phyloP scores from a whole-genome alignment of 805 yeast genomes.

The Candida loeiensis region DNA sequence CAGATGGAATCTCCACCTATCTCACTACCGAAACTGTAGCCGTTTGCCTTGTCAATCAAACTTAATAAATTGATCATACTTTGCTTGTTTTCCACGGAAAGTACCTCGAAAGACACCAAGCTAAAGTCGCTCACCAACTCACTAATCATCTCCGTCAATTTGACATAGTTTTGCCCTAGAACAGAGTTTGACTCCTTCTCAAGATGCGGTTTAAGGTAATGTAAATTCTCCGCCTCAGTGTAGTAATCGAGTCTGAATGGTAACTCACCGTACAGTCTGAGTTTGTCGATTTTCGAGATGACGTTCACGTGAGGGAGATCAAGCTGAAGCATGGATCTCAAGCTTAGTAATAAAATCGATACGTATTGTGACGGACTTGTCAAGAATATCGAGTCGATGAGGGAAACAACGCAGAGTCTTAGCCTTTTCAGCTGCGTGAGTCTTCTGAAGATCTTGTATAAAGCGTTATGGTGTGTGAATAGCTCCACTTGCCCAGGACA shows the following conservation, averaged over 20 bases:
- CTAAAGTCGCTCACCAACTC: conserved; percentile 86
- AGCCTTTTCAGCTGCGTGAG: conserved; percentile 57
- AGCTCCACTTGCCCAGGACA: conserved; percentile 97
- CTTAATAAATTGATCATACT: conserved; percentile 83
- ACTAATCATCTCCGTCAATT: conserved; percentile 70
- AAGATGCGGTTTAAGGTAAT: conserved; percentile 61
- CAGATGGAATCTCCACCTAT: conserved; percentile 96
- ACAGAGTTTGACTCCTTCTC: conserved; percentile 69
- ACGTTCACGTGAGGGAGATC: conserved; percentile 93
- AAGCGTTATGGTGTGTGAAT: conserved; percentile 82
- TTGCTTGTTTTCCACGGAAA: conserved; percentile 86
- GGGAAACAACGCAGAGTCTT: conserved; percentile 78
- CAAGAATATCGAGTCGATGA: conserved; percentile 78
- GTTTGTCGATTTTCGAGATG: conserved; percentile 82
- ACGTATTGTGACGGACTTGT: conserved; percentile 88
- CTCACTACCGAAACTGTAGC: conserved; percentile 92
- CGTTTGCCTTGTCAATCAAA: conserved; percentile 85
- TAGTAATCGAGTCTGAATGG: conserved; percentile 84
- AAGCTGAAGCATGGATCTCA: conserved; percentile 89
- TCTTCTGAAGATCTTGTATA: conserved; percentile 61
- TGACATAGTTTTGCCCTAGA: conserved; percentile 58
- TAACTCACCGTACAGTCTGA: conserved; percentile 71
- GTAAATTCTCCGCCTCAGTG: conserved; percentile 86
- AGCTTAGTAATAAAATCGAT: conserved; percentile 71
- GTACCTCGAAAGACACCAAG: conserved; percentile 81